Evolutionary conservation across 208 protist species (phyloP), one percentile per base, ranked within the genome.

Genomic region (Trichomonas gallinae): DNA sequence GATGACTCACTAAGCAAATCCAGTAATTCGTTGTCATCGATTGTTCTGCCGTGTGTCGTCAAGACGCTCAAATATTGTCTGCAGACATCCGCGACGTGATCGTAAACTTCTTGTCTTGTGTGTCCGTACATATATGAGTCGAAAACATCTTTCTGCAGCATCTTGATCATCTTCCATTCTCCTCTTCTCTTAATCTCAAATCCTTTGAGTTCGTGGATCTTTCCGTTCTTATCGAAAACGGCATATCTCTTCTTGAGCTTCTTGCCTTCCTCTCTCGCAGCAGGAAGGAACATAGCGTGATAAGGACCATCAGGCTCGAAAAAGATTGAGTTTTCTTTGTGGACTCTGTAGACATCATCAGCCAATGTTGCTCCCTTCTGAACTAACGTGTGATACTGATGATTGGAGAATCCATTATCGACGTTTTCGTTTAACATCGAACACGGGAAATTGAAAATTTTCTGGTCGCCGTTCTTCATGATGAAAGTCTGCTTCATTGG

Each of bases 291-390:
- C 99, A 99, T 99, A 17, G 99, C 99, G 48, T 98, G 97, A 98
- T 99, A 99, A 3, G 99, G 99, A 6, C 99, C 99, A 97, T 99
- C 99, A 23, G 99, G 98, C 97, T 99, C 99, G 97, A 99, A 99
- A 93, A 99, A 99, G 97, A 99, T 99, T 26, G 98, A 98, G 97
- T 99, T 99, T 97, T 99, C 99, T 81, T 97, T 97, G n/a, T 96
- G 96, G 46, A 93, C 97, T 2, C 97, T 88, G 81, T 96, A 97
- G 26, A 34, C 34, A 42, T 96, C 96, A 72, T 72, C 58, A 26
- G 58, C 21, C 26, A n/a, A 17, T 46, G 89, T 97, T 45, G 63
- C 34, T 45, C 96, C 96, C 40, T 96, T 44, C 17, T 42, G 44
- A 6, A 96, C 15, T 38, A 96, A 81, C 48, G 97, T 98, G 97